Evolutionary conservation across 192 early-diverging fungal genomes (phyloP), one percentile per base, ranked within the genome.

Genomic region (Linnemannia elongata): DNA sequence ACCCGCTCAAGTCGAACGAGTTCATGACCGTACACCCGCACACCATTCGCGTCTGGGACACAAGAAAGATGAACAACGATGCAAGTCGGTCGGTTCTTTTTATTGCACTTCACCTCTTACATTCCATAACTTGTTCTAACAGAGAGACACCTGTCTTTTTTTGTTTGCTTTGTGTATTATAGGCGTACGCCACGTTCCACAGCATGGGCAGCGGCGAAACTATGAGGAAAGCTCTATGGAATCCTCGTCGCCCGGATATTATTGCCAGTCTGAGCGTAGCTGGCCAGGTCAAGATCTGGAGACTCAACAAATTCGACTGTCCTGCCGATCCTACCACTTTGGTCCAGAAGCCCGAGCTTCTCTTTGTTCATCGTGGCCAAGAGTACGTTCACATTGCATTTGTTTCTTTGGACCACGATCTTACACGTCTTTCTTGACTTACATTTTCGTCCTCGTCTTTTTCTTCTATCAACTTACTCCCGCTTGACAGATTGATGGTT

Each of bases 41-140:
- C 4, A 57, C 78, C 20, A 47, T 86, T 10, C 74, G 83, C 22
- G 70, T 86, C 17, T 86, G 83, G 83, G 83, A 86, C 52, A 71
- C 42, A 13, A 69, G 83, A 8, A 76, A 81, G 38, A 86, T 86
- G 79, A 75, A 41, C 44, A 39, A 47, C 24, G 83, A 86, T 77
- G 83, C 81, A 86, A 22, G 82, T 45, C 4, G 10, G 6, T 2
- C 74, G 24, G 4, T 41, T 39, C 1, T 8, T n/a, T 24, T 35
- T 60, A 35, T 68, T 76, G 20, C 35, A 5, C 13, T 68, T 68
- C 27, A 68, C 33, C 2, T 17, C 33, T 68, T 68, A 6, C 66
- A 68, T 68, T 33, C 30, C 13, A 68, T 68, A 68, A 13, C n/a
- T 35, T 33, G 66, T 13, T 2, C 10, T 35, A 8, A 71, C 36